A percentile compares a stretch with the other conserved stretches of the same genome.
Conservation (phyloP, 1,284 basidiomycete species). For the Leccinum huronense region DNA sequence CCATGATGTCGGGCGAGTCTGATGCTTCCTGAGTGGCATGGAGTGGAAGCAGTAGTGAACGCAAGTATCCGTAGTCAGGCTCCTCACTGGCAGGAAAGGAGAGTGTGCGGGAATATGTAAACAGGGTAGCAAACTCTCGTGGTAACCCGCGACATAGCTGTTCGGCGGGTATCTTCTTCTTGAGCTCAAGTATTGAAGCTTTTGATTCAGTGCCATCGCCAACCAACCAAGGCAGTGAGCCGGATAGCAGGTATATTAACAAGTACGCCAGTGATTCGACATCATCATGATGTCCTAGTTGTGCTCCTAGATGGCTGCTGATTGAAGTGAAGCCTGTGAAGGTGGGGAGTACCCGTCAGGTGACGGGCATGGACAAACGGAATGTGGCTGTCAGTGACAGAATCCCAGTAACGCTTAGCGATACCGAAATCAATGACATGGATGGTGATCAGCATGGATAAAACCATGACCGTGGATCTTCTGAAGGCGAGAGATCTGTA, state of each 20-base stretch:
- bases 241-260: background rate
- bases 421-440: background rate
- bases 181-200: background rate
- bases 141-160: background rate
- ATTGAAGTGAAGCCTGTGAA: background rate
- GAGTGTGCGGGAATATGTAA: background rate
- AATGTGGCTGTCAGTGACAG: background rate
- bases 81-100: background rate
- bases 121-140: background rate
- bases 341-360: background rate
- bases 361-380: background rate
- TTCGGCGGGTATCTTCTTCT: background rate
- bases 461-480: background rate
- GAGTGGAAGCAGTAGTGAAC: background rate
- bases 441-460: background rate
- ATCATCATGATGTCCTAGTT: background rate
- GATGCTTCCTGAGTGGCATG: background rate
- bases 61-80: background rate
- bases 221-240: background rate
- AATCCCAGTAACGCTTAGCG: background rate
- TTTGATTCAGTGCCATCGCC: no score
- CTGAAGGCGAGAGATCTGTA: constrained; percentile 2
- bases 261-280: background rate
- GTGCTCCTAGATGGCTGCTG: constrained; percentile 2
- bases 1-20: background rate